A percentile compares a stretch with the other conserved stretches of the same genome.
phyloP scores from a whole-genome alignment of 2,329 filamentous ascomycete genomes.

The Basipetospora chlamydospora region DNA sequence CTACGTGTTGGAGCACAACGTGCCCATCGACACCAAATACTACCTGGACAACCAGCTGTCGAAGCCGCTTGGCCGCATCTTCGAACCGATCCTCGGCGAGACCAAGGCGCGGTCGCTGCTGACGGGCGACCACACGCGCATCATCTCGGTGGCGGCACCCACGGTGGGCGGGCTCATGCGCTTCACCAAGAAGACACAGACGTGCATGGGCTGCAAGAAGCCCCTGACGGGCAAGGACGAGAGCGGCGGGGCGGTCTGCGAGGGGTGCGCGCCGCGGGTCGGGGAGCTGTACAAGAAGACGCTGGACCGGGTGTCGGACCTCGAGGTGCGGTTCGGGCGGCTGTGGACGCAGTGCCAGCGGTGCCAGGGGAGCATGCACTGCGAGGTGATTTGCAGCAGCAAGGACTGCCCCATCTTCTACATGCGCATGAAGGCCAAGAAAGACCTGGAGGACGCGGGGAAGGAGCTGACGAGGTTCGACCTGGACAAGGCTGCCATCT shows the following conservation, averaged over 20 bases:
- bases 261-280: slow-evolving; percentile 68
- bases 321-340: slow-evolving; percentile 83
- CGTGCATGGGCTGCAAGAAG: slow-evolving; percentile 98
- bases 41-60: slow-evolving; percentile 97
- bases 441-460: slow-evolving; percentile 89
- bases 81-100: slow-evolving; percentile 93
- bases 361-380: slow-evolving; percentile 95
- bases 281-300: slow-evolving; percentile 92
- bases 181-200: slow-evolving; percentile 94
- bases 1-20: slow-evolving; percentile 91
- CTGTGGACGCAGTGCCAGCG: slow-evolving; percentile 98
- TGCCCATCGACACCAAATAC: slow-evolving; percentile 96
- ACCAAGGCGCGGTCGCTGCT: slow-evolving; percentile 77
- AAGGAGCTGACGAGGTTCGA: slow-evolving; percentile 87
- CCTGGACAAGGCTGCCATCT: slow-evolving; percentile 57
- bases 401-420: slow-evolving; percentile 99
- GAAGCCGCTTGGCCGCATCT: slow-evolving; percentile 87
- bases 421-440: slow-evolving; percentile 99
- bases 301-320: slow-evolving; percentile 71
- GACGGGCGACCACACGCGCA: slow-evolving; percentile 86
- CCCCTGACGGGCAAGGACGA: slow-evolving; percentile 71
- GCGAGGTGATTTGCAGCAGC: slow-evolving; percentile 92
- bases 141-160: slow-evolving; percentile 82
- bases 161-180: slow-evolving; percentile 93
- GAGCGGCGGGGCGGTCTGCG: slow-evolving; percentile 72